Conservation (phyloP, 139 green algal genomes). For the Coelastrella sp. region DNA sequence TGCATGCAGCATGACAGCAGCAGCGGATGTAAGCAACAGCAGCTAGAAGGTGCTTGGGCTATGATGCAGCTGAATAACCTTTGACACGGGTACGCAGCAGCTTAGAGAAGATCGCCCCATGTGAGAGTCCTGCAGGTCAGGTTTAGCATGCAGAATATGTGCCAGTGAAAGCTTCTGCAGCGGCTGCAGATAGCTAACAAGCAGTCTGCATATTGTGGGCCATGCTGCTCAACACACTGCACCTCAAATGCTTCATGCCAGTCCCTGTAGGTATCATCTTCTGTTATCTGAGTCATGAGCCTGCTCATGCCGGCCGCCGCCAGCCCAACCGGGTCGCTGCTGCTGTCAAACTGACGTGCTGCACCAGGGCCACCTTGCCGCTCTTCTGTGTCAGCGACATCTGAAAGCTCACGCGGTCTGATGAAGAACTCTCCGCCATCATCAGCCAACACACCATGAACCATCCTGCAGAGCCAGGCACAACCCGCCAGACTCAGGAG, state of each 20-base stretch:
- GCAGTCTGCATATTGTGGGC: no score
- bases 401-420: background rate
- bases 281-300: background rate
- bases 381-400: background rate
- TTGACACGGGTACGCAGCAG: background rate
- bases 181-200: no score
- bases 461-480: constrained; percentile 70
- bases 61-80: background rate
- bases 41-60: no score
- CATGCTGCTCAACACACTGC: no score
- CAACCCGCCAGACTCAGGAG: no score
- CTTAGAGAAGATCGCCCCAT: no score
- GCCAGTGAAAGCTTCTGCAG: no score
- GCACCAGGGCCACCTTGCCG: background rate
- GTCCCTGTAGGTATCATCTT: constrained; percentile 58
- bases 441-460: constrained; percentile 88
- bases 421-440: constrained; percentile 90
- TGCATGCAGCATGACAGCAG: constrained; percentile 26
- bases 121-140: no score
- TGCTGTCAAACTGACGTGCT: background rate
- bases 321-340: background rate
- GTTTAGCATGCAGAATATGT: no score
- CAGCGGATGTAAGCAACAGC: no score
- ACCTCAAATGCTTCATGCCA: constrained; percentile 77
- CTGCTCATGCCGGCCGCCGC: background rate